Evolutionary conservation across 2,329 filamentous ascomycete species (phyloP), one percentile per base, ranked within the genome.

Genomic region (Aphanoascus verrucosus): DNA sequence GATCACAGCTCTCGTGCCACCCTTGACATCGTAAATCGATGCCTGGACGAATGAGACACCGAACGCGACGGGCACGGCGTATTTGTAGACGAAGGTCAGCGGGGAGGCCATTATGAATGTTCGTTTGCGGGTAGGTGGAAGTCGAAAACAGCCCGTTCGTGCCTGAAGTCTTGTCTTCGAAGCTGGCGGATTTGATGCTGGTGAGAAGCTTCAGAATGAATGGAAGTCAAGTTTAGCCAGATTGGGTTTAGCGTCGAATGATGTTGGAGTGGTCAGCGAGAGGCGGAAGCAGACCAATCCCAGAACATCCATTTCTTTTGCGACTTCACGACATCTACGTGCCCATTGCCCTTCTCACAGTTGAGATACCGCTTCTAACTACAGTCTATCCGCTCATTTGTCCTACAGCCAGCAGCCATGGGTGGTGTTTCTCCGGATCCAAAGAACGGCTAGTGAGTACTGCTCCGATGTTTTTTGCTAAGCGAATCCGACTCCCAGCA

Each of bases 11-110:
- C 93, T 83, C 59, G 85, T 85, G 64, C 93, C 93, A 68, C 93
- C 93, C 70, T 88, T 90, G 68, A 98, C 93, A 72, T 98, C 93
- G 83, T 96, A 98, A 58, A 98, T 81, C 55, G 89, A 88, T 60
- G 87, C 80, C 70, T 89, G 84, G 60, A 81, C 74, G 56, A 91
- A 65, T 54, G 81, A 78, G 62, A 81, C 74, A 62, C 78, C 87
- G 61, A 86, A 70, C 56, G 86, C 82, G 54, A 81, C 77, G 45
- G 91, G 90, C 52, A 96, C 73, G 58, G 86, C 86, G 69, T 66
- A 61, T 50, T 66, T 67, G 58, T 67, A 68, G 56, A 70, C 47
- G 48, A 65, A 63, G 42, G 65, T 60, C 46, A 71, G 64, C 54
- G 61, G 61, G 61, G 67, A 66, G 45, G 79, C 74, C 78, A 81